Percentiles rank a stretch among this genome's conserved stretches.
phyloP scores from a whole-genome alignment of 805 yeast species.

The Sugiyamaella smithiae region DNA sequence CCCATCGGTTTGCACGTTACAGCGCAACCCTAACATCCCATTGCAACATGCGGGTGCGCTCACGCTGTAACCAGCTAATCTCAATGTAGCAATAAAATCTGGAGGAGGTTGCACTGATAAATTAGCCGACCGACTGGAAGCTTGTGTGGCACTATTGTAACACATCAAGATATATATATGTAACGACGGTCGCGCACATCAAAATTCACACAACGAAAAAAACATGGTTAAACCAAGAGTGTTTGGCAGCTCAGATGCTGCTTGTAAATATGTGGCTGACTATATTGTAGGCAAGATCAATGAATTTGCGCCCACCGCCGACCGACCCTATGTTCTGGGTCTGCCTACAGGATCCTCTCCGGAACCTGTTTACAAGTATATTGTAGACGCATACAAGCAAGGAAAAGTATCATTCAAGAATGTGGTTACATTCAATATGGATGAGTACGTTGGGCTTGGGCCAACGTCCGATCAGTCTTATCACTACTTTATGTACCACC shows the following conservation, averaged over 20 bases:
- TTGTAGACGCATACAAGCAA: conserved; percentile 44
- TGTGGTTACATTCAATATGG: conserved; percentile 62
- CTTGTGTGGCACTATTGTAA: neutral
- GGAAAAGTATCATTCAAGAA: conserved; percentile 47
- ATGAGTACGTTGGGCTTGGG: conserved; percentile 51
- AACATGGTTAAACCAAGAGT: conserved; percentile 4
- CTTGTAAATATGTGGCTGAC: conserved; percentile 41
- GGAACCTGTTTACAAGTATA: conserved; percentile 48
- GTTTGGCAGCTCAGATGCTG: conserved; percentile 18
- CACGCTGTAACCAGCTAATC: too few relatives aligned
- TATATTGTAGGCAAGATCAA: conserved; percentile 46
- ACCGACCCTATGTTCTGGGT: conserved; percentile 49
- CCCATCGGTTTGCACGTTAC: too few relatives aligned
- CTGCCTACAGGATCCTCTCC: conserved; percentile 64
- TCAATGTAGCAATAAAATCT: neutral
- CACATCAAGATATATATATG: neutral
- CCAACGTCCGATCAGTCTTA: conserved; percentile 52
- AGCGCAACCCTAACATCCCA: conserved; percentile 1
- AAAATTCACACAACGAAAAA: neutral
- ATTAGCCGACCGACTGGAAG: neutral
- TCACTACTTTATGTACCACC: conserved; percentile 56
- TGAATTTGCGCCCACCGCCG: conserved; percentile 43
- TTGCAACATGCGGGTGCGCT: neutral
- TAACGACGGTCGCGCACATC: neutral
- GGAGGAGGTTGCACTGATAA: neutral